phyloP scores from a whole-genome alignment of 805 yeast genomes.

The Candida railenensis region DNA sequence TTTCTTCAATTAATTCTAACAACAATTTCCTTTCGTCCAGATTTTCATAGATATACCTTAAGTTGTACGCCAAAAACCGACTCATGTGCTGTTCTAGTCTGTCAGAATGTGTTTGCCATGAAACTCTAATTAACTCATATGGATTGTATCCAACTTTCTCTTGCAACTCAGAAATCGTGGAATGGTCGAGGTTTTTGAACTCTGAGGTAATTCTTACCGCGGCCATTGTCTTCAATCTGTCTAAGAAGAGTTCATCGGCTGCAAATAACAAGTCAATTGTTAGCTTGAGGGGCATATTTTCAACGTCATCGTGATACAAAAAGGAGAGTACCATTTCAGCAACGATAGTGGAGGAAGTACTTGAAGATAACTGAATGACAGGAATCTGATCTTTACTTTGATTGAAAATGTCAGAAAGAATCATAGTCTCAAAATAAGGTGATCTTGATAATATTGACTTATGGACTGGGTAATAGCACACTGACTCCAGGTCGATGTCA shows the following conservation, averaged over 20 bases:
- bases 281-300: constrained; percentile 43
- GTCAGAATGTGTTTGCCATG: constrained; percentile 67
- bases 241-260: constrained; percentile 61
- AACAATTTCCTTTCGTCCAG: constrained; percentile 29
- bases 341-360: constrained; percentile 24
- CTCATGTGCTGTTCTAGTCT: constrained; percentile 66
- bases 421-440: constrained; percentile 64
- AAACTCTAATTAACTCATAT: constrained; percentile 58
- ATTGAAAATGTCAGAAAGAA: constrained; percentile 43
- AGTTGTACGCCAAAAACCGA: constrained; percentile 50
- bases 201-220: constrained; percentile 46
- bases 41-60: constrained; percentile 31
- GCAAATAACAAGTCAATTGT: constrained; percentile 57
- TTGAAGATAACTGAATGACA: constrained; percentile 26
- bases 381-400: constrained; percentile 13
- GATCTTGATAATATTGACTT: constrained; percentile 59
- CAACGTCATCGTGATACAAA: constrained; percentile 59
- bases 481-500: constrained; percentile 12
- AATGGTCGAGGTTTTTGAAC: constrained; percentile 17
- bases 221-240: constrained; percentile 64
- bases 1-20: constrained; percentile 28
- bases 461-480: constrained; percentile 59
- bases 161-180: constrained; percentile 16
- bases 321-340: constrained; percentile 53
- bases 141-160: constrained; percentile 34